These are phyloP conservation scores for Lupinus albus DNA, from an alignment of 306 rosid species.

Conservation along the genomic window DNA sequence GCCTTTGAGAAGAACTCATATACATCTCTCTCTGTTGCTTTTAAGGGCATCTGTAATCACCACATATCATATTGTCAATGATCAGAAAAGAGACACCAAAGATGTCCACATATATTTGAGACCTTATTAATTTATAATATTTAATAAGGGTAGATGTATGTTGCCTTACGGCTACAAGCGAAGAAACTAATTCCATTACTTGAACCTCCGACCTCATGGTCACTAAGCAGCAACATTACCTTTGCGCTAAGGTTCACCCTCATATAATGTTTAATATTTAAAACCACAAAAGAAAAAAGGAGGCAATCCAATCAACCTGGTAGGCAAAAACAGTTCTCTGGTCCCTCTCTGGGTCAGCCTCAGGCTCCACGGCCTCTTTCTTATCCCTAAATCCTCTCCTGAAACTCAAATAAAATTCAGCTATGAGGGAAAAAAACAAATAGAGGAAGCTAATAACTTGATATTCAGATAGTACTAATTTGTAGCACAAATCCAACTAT, in stretches of 20 bases:
- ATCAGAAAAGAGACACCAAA: conserved; percentile 34
- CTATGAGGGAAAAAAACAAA: conserved; percentile 11
- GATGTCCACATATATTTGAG: neutral
- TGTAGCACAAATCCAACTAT: conserved; percentile 1
- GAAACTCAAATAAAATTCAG: conserved; percentile 38
- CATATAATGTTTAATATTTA: neutral
- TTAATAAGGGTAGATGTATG: too few species aligned
- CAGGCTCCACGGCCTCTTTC: conserved; percentile 85
- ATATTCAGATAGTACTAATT: neutral
- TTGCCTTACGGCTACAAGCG: too few species aligned
- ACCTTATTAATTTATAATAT: neutral
- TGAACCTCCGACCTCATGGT: too few species aligned
- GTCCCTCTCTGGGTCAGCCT: conserved; percentile 99
- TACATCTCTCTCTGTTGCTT: conserved; percentile 93
- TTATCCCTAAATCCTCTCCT: conserved; percentile 86
- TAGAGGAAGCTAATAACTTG: neutral
- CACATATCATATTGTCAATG: conserved; percentile 33
- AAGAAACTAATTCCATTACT: too few species aligned
- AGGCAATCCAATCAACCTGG: conserved; percentile 56
- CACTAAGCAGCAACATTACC: too few species aligned
- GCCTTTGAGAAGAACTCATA: conserved; percentile 94
- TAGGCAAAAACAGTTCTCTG: conserved; percentile 99
- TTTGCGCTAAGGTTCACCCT: too few species aligned
- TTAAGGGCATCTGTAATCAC: conserved; percentile 85
- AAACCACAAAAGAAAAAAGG: too few species aligned